These are phyloP conservation scores for Flaveria sonorensis DNA, from an alignment of 129 eudicot genomes.

Conservation along the genomic window DNA sequence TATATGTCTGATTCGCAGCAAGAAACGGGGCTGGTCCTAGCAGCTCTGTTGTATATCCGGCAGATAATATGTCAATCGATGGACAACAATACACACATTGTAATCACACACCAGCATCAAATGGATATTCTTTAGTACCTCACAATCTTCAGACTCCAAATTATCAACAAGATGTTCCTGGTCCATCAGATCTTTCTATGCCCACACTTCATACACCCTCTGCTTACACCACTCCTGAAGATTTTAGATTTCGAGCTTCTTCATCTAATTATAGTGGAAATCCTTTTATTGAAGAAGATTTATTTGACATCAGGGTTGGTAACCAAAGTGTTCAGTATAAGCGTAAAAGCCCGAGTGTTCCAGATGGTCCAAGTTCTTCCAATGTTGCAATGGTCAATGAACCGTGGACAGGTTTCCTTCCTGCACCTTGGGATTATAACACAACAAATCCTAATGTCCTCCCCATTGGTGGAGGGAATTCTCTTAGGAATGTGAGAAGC, in stretches of 20 bases:
- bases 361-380: slow-evolving; percentile 52
- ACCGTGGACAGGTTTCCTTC: slow-evolving; percentile 51
- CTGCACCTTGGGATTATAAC: slow-evolving; percentile 47
- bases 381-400: slow-evolving; percentile 43
- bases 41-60: slow-evolving; percentile 44
- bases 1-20: slow-evolving; percentile 36
- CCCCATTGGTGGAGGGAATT: slow-evolving; percentile 49
- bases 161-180: slow-evolving; percentile 50
- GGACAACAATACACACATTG: slow-evolving; percentile 51
- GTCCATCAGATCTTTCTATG: slow-evolving; percentile 54
- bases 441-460: slow-evolving; percentile 40
- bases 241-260: slow-evolving; percentile 57
- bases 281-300: slow-evolving; percentile 49
- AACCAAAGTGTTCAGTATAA: slow-evolving; percentile 54
- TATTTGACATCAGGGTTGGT: slow-evolving; percentile 49
- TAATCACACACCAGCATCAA: slow-evolving; percentile 47
- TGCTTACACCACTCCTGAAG: slow-evolving; percentile 42
- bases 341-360: slow-evolving; percentile 65
- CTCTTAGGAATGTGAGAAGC: slow-evolving; percentile 68
- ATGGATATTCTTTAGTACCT: slow-evolving; percentile 41
- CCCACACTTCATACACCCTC: slow-evolving; percentile 52
- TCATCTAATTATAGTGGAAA: slow-evolving; percentile 55
- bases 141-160: slow-evolving; percentile 47
- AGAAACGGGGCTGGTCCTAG: slow-evolving; percentile 48
- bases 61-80: slow-evolving; percentile 48